These are phyloP conservation scores for Friedmanniomyces simplex DNA, from an alignment of 495 filamentous ascomycete species.

Conservation along the genomic window DNA sequence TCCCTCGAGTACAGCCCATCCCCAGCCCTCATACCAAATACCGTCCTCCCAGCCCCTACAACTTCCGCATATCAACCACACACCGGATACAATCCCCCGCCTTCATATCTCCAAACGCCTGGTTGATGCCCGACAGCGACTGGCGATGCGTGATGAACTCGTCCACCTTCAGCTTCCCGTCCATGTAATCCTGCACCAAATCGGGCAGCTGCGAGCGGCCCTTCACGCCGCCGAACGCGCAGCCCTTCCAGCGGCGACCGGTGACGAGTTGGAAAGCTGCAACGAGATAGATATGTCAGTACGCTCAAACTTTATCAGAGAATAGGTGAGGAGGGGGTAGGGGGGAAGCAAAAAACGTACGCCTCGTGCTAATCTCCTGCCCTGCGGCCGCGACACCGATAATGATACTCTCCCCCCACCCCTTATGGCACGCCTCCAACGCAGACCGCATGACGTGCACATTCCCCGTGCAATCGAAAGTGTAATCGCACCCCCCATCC, in stretches of 20 bases:
- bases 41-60: constrained; percentile 5
- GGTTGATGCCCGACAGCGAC: constrained; percentile 68
- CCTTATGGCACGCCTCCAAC: constrained; percentile 97
- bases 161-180: constrained; percentile 88
- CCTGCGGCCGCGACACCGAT: constrained; percentile 97
- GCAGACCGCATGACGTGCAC: constrained; percentile 92
- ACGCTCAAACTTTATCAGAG: no score
- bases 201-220: constrained; percentile 83
- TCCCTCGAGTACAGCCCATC: no score
- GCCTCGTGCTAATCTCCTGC: constrained; percentile 90
- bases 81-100: constrained; percentile 89
- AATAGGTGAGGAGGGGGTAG: no score
- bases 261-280: constrained; percentile 97
- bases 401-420: constrained; percentile 96
- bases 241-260: constrained; percentile 94
- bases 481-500: constrained; percentile 98
- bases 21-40: no score
- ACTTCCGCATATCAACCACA: constrained; percentile 51
- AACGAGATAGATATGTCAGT: background rate
- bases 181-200: constrained; percentile 83
- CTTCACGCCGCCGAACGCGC: constrained; percentile 97
- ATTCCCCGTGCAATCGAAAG: constrained; percentile 97
- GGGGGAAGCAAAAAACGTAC: constrained; percentile 48
- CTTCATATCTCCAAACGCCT: constrained; percentile 89
- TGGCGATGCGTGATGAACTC: constrained; percentile 99